A percentile compares a stretch with the other conserved stretches of the same genome.
phyloP scores from a whole-genome alignment of 2,329 filamentous ascomycete genomes.

The Parastagonospora nodorum region DNA sequence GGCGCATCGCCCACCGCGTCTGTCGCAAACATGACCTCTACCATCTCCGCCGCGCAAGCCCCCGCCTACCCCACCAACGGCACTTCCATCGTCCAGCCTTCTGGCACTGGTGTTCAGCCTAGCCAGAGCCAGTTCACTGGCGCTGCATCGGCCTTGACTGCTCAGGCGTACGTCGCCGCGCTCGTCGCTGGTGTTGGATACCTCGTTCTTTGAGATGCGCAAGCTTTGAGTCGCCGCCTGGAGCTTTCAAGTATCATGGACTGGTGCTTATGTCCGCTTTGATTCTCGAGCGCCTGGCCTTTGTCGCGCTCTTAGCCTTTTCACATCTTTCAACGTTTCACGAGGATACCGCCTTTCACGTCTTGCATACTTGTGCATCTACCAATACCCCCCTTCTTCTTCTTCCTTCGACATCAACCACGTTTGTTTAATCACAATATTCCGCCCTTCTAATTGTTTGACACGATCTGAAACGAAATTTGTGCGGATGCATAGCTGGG shows the following conservation, averaged over 20 bases:
- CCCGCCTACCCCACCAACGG: slow-evolving; percentile 23
- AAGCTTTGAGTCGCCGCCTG: slow-evolving; percentile 13
- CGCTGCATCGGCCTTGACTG: slow-evolving; percentile 39
- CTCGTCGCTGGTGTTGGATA: slow-evolving; percentile 41
- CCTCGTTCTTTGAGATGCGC: slow-evolving; percentile 40
- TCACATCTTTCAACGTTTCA: slow-evolving; percentile 24
- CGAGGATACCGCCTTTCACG: slow-evolving; percentile 23
- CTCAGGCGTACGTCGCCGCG: slow-evolving; percentile 36
- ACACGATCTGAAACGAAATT: slow-evolving; percentile 33
- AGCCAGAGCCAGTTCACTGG: slow-evolving; percentile 33
- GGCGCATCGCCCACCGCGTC: slow-evolving; percentile 29
- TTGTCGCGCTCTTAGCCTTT: slow-evolving; percentile 12
- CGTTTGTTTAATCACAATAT: slow-evolving; percentile 26
- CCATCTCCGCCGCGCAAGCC: slow-evolving; percentile 29
- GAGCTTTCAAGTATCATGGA: slow-evolving; percentile 34
- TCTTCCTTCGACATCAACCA: slow-evolving; percentile 4
- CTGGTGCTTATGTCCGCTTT: slow-evolving; percentile 36
- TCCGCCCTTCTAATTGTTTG: slow-evolving; percentile 33
- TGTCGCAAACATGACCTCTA: slow-evolving; percentile 40
- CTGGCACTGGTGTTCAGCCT: slow-evolving; percentile 19
- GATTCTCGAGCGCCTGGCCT: slow-evolving; percentile 27
- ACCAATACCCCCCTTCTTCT: slow-evolving; percentile 10
- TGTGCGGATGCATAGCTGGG: slow-evolving; percentile 9
- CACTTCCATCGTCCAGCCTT: slow-evolving; percentile 21
- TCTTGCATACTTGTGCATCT: slow-evolving; percentile 5